phyloP scores from a whole-genome alignment of 2,329 filamentous ascomycete genomes.

The Ustulina deusta region DNA sequence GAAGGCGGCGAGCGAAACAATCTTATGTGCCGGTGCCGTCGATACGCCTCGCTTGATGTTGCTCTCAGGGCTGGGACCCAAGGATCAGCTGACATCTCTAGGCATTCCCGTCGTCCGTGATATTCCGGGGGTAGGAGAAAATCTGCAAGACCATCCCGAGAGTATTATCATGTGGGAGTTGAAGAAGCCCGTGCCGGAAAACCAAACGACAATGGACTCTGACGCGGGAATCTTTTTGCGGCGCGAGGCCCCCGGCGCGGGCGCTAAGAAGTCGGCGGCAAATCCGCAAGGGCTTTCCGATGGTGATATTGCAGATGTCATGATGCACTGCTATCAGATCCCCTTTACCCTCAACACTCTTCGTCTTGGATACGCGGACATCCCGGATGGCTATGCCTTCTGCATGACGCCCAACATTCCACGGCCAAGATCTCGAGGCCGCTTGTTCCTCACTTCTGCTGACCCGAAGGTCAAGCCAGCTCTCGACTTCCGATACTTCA shows the following conservation, averaged over 20 bases:
- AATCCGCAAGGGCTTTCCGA: slow-evolving; percentile 68
- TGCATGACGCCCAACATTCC: slow-evolving; percentile 96
- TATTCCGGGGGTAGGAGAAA: slow-evolving; percentile 70
- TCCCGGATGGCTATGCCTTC: slow-evolving; percentile 81
- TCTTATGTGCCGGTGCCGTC: slow-evolving; percentile 83
- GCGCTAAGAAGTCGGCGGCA: slow-evolving; percentile 62
- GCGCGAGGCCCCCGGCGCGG: slow-evolving; percentile 77
- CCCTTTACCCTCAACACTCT: slow-evolving; percentile 89
- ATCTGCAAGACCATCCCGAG: slow-evolving; percentile 71
- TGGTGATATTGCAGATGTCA: slow-evolving; percentile 83
- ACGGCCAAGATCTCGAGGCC: slow-evolving; percentile 80
- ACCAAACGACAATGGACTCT: slow-evolving; percentile 91
- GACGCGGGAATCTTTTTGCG: slow-evolving; percentile 91
- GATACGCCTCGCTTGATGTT: slow-evolving; percentile 79
- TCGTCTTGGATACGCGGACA: slow-evolving; percentile 76
- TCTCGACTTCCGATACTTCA: slow-evolving; percentile 91
- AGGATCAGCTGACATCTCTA: slow-evolving; percentile 64
- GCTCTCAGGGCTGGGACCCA: slow-evolving; percentile 68
- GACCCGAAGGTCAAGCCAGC: slow-evolving; percentile 84
- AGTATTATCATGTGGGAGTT: slow-evolving; percentile 79
- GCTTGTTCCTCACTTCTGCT: slow-evolving; percentile 79
- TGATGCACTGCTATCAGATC: slow-evolving; percentile 98
- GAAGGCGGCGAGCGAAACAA: slow-evolving; percentile 77
- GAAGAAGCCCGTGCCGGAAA: slow-evolving; percentile 78
- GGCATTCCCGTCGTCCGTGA: slow-evolving; percentile 68